phyloP scores from a whole-genome alignment of 495 filamentous ascomycete species.

The Podospora pseudopauciseta region DNA sequence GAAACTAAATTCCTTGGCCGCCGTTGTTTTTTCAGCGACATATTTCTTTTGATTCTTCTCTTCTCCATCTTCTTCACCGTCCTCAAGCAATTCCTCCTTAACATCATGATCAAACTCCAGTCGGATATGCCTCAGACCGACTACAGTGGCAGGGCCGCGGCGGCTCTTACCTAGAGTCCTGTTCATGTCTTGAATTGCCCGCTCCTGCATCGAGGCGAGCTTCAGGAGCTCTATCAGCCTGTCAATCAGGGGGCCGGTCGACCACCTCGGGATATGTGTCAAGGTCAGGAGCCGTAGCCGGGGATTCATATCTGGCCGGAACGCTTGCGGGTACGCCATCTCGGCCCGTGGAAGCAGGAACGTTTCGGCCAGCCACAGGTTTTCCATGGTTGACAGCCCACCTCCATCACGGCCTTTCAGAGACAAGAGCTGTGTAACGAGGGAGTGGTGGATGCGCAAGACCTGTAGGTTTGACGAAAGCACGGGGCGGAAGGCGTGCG shows the following conservation, averaged over 20 bases:
- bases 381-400: constrained; percentile 22
- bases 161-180: constrained; percentile 7
- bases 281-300: constrained; percentile 40
- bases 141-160: constrained; percentile 29
- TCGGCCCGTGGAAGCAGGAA: constrained; percentile 34
- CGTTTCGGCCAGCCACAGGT: constrained; percentile 38
- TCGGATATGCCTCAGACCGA: constrained; percentile 41
- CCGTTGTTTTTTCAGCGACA: constrained; percentile 22
- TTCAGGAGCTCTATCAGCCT: constrained; percentile 36
- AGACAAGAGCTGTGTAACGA: constrained; percentile 43
- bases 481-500: constrained; percentile 44
- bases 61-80: constrained; percentile 17
- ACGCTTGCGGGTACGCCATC: constrained; percentile 39
- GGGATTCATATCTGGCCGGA: constrained; percentile 46
- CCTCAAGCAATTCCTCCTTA: constrained; percentile 26
- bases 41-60: constrained; percentile 26
- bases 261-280: constrained; percentile 40
- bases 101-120: constrained; percentile 42
- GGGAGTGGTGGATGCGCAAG: constrained; percentile 46
- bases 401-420: constrained; percentile 20
- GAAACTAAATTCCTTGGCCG: constrained; percentile 33
- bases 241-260: constrained; percentile 38
- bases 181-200: constrained; percentile 26
- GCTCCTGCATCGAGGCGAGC: constrained; percentile 41
- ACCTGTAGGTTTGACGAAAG: constrained; percentile 43